Evolutionary conservation across 2,329 filamentous ascomycete species (phyloP).

Genomic region (Phialocephala sp.): DNA sequence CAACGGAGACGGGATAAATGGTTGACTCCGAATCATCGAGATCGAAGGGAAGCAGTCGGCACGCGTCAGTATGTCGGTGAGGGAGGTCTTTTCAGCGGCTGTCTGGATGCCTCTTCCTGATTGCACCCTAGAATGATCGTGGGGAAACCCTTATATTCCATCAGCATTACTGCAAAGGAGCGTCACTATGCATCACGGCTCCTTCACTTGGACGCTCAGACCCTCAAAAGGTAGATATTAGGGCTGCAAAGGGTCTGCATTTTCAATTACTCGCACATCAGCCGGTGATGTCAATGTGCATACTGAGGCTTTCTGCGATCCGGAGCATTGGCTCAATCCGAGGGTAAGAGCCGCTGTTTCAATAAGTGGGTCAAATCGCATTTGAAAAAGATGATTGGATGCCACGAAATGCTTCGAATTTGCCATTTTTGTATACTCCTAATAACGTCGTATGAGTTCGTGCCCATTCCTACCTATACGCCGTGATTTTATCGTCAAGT

Average conservation of each 20-base stretch:
- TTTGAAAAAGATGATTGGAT: not conserved
- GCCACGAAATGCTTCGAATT: constrained; percentile 21
- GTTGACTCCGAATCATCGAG: not conserved
- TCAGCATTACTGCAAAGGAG: constrained; percentile 21
- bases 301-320: constrained; percentile 23
- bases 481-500: constrained; percentile 32
- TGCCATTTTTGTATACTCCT: constrained; percentile 31
- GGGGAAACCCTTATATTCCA: constrained; percentile 13
- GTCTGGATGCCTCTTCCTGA: not conserved
- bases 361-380: not conserved
- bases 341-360: constrained; percentile 15
- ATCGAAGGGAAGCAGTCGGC: constrained; percentile 5
- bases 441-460: constrained; percentile 25
- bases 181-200: constrained; percentile 18
- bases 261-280: constrained; percentile 3
- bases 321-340: constrained; percentile 30
- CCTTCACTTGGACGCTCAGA: constrained; percentile 21
- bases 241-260: not conserved
- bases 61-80: constrained; percentile 45
- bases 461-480: constrained; percentile 27
- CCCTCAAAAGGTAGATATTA: not conserved
- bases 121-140: constrained; percentile 8
- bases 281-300: constrained; percentile 38
- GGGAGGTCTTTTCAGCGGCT: constrained; percentile 22
- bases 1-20: not conserved